Conservation (phyloP, 2,329 filamentous ascomycete genomes). For the Juglanconis juglandina region DNA sequence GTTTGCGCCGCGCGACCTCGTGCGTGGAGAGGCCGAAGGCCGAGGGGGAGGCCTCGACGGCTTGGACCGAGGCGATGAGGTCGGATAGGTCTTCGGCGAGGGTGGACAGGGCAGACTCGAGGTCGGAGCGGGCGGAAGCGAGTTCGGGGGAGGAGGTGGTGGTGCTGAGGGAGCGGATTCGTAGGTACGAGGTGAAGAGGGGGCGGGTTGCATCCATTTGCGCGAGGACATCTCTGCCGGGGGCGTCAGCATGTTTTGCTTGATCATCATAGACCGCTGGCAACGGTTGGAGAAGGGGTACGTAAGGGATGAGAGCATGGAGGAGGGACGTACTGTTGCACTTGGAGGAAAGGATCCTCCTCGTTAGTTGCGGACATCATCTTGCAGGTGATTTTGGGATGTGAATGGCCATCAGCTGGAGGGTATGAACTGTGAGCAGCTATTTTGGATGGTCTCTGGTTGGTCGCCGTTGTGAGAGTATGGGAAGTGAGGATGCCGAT, state of each 20-base stretch:
- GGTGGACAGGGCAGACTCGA: constrained; percentile 61
- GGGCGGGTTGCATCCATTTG: constrained; percentile 78
- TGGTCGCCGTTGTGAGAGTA: background rate
- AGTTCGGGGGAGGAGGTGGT: constrained; percentile 77
- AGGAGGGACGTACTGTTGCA: constrained; percentile 54
- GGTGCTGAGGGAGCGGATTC: constrained; percentile 83
- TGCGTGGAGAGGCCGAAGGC: constrained; percentile 80
- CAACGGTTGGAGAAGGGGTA: background rate
- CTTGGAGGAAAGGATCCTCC: constrained; percentile 69
- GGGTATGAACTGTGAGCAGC: background rate
- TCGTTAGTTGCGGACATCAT: constrained; percentile 69
- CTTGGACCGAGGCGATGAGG: constrained; percentile 80
- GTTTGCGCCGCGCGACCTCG: constrained; percentile 76
- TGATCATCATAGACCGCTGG: too few species aligned
- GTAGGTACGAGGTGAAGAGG: constrained; percentile 90
- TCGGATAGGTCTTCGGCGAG: constrained; percentile 84
- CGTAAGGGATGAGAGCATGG: constrained; percentile 8
- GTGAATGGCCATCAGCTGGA: constrained; percentile 11
- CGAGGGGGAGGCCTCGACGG: constrained; percentile 82
- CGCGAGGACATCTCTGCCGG: constrained; percentile 74
- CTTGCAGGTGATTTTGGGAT: constrained; percentile 24
- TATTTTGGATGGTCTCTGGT: background rate
- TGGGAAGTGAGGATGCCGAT: background rate
- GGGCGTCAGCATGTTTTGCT: background rate
- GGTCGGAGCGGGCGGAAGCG: constrained; percentile 68